Percentiles rank a stretch among this genome's conserved stretches.
Conservation (phyloP, 2,329 filamentous ascomycete species). For the Pseudofabraea citricarpa region DNA sequence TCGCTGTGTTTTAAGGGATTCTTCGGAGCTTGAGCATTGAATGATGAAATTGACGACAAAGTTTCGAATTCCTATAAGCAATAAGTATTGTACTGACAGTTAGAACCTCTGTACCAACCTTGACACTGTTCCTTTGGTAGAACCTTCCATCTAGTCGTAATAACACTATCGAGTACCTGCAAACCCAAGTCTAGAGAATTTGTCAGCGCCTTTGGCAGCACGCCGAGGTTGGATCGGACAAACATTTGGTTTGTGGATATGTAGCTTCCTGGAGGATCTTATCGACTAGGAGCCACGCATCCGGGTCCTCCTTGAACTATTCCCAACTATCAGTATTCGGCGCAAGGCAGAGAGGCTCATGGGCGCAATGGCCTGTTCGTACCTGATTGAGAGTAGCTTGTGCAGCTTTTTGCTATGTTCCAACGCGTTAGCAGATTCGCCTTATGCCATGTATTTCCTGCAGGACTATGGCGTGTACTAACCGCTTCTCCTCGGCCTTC, state of each 20-base stretch:
- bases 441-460: constrained; percentile 2
- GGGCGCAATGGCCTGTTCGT: constrained; percentile 31
- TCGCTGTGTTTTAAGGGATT: constrained; percentile 76
- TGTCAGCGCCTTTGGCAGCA: constrained; percentile 11
- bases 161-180: constrained; percentile 96
- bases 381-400: constrained; percentile 91
- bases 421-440: constrained; percentile 31
- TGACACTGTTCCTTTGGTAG: constrained; percentile 93
- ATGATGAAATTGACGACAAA: constrained; percentile 99
- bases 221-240: constrained; percentile 28
- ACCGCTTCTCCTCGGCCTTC: constrained; percentile 93
- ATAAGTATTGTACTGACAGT: constrained; percentile 14
- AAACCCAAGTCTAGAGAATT: constrained; percentile 74
- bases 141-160: constrained; percentile 98
- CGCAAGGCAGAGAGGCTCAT: constrained; percentile 2
- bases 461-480: constrained; percentile 31
- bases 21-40: constrained; percentile 84
- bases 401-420: constrained; percentile 84
- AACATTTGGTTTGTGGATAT: constrained; percentile 96
- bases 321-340: constrained; percentile 16
- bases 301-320: constrained; percentile 98
- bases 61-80: constrained; percentile 79
- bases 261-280: constrained; percentile 91
- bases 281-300: constrained; percentile 96
- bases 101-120: constrained; percentile 43